These are phyloP conservation scores for Hamamelis virginiana DNA, from an alignment of 164 flowering plant species.

Conservation along the genomic window DNA sequence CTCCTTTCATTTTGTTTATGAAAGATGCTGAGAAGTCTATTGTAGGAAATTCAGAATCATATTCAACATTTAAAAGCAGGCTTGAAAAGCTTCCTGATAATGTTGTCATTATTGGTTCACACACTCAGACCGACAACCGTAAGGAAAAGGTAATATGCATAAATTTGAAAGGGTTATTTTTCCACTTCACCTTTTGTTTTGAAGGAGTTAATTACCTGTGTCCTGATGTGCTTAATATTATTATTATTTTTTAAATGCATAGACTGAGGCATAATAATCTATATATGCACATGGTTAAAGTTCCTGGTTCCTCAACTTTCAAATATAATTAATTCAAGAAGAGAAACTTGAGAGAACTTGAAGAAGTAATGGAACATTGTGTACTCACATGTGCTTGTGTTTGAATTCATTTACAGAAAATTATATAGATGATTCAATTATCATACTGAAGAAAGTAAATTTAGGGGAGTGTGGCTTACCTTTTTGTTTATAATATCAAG, in stretches of 20 bases:
- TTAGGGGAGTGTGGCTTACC: too few species aligned
- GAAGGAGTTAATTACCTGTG: not conserved
- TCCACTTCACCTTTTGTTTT: not conserved
- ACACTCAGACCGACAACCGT: constrained; percentile 72
- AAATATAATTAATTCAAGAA: not conserved
- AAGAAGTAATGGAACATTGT: not conserved
- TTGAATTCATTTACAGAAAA: not conserved
- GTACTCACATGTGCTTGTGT: not conserved
- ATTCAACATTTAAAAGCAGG: constrained; percentile 57
- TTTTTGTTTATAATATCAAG: too few species aligned
- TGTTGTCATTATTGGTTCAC: constrained; percentile 73
- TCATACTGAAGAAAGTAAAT: too few species aligned
- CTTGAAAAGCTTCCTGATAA: constrained; percentile 81
- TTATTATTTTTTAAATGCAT: too few species aligned
- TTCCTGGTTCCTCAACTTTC: not conserved
- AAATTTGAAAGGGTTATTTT: not conserved
- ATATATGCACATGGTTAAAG: not conserved
- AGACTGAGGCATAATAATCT: too few species aligned
- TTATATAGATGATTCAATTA: not conserved
- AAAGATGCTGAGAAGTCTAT: constrained; percentile 90
- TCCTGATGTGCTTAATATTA: not conserved
- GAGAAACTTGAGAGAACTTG: not conserved
- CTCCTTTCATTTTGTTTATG: constrained; percentile 79
- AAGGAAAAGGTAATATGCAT: constrained; percentile 69
- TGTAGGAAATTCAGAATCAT: constrained; percentile 67